These are phyloP conservation scores for Lentinus brumalis DNA, from an alignment of 768 basidiomycete genomes.

Conservation along the genomic window DNA sequence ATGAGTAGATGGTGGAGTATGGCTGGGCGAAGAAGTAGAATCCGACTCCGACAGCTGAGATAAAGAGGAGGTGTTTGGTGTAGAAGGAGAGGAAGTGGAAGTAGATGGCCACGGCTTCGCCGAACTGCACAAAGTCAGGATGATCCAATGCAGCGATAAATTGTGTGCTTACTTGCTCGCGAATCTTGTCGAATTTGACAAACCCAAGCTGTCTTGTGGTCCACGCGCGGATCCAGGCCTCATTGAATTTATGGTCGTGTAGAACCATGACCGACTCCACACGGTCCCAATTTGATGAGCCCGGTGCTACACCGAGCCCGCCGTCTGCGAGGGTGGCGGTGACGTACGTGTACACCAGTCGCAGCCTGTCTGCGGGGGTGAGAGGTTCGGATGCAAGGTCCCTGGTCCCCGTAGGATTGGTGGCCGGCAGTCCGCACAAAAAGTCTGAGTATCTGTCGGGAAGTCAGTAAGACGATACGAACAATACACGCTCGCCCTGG, in stretches of 20 bases:
- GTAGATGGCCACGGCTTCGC: slow-evolving; percentile 83
- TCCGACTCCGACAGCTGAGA: slow-evolving; percentile 66
- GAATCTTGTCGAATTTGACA: slow-evolving; percentile 66
- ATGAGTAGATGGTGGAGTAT: slow-evolving; percentile 79
- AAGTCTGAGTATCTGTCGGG: slow-evolving; percentile 68
- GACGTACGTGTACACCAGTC: slow-evolving; percentile 74
- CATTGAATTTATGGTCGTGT: slow-evolving; percentile 83
- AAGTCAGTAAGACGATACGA: not conserved
- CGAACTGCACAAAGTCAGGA: slow-evolving; percentile 53
- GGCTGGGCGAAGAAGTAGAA: slow-evolving; percentile 72
- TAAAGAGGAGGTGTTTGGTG: slow-evolving; percentile 75
- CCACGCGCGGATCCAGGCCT: slow-evolving; percentile 78
- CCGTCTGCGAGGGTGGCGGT: slow-evolving; percentile 73
- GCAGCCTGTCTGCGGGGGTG: slow-evolving; percentile 75
- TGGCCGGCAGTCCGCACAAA: slow-evolving; percentile 69
- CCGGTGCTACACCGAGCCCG: slow-evolving; percentile 81
- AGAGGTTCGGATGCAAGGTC: slow-evolving; percentile 50
- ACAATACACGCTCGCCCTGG: not conserved
- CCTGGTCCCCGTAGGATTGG: slow-evolving; percentile 42
- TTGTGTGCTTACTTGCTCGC: slow-evolving; percentile 57
- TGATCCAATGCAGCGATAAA: not conserved
- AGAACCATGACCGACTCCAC: slow-evolving; percentile 81
- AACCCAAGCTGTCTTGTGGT: slow-evolving; percentile 63
- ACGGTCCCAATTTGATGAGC: slow-evolving; percentile 72
- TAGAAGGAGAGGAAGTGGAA: slow-evolving; percentile 88